Conservation (phyloP, 768 basidiomycete genomes). For the Galerina marginata region DNA sequence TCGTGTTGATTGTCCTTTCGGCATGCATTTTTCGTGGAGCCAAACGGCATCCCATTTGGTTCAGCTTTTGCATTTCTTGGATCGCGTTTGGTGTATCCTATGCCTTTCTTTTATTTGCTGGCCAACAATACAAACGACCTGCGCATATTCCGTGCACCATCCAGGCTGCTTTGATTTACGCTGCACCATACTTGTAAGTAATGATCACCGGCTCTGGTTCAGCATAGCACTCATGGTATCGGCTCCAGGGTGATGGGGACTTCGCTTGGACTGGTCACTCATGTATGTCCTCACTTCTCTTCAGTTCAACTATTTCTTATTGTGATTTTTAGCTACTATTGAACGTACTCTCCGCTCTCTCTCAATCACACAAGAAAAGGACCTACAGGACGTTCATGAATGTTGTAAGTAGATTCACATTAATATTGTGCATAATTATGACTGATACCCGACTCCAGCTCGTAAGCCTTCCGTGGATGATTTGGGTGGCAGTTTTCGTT, state of each 20-base stretch:
- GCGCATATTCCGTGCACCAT: constrained; percentile 30
- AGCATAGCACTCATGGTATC: neutral
- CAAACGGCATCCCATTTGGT: constrained; percentile 39
- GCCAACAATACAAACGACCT: constrained; percentile 32
- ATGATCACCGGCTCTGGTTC: neutral
- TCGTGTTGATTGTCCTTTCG: constrained; percentile 29
- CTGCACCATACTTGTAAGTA: constrained; percentile 39
- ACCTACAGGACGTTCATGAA: constrained; percentile 15
- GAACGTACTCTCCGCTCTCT: constrained; percentile 34
- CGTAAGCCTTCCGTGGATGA: constrained; percentile 31
- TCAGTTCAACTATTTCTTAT: neutral
- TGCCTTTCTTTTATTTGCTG: constrained; percentile 37
- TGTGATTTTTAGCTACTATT: constrained; percentile 31
- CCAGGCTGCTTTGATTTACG: constrained; percentile 39
- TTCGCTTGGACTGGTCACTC: constrained; percentile 30
- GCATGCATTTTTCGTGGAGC: constrained; percentile 30
- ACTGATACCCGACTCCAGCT: constrained; percentile 19
- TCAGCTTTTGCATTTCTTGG: constrained; percentile 42
- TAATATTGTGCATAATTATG: neutral
- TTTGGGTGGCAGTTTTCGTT: constrained; percentile 31
- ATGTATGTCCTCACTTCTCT: constrained; percentile 23
- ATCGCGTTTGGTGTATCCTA: constrained; percentile 41
- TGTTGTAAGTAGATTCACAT: constrained; percentile 14
- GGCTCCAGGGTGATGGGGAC: constrained; percentile 29
- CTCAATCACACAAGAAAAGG: constrained; percentile 25